Conservation (phyloP, 331 rosid species). For the Acacia pycnantha region DNA sequence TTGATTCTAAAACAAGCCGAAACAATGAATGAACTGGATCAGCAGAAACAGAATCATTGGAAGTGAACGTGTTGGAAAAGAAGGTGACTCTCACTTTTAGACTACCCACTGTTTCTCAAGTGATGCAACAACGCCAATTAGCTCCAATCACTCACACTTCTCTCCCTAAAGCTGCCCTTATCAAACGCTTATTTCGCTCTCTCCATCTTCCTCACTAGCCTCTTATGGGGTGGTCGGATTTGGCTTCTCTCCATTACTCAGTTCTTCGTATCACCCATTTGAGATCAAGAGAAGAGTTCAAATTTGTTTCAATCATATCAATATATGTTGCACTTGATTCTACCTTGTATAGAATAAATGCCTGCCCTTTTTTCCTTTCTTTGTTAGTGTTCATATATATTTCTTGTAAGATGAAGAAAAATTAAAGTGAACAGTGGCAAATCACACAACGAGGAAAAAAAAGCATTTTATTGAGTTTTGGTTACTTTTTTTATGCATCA, state of each 20-base stretch:
- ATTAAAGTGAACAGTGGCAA: not conserved
- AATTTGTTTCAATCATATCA: not conserved
- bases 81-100: conserved; percentile 65
- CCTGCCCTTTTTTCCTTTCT: not conserved
- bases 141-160: conserved; percentile 35
- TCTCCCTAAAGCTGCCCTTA: conserved; percentile 47
- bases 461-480: not conserved
- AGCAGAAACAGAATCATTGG: conserved; percentile 69
- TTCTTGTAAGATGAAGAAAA: too few species aligned
- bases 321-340: not conserved
- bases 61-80: conserved; percentile 68
- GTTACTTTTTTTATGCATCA: not conserved
- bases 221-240: not conserved
- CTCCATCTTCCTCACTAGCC: not conserved
- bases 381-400: not conserved
- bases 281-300: not conserved
- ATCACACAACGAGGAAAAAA: not conserved
- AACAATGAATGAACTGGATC: conserved; percentile 1
- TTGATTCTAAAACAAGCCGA: not conserved
- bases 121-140: conserved; percentile 31
- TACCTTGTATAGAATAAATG: conserved; percentile 27
- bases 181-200: conserved; percentile 53
- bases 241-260: not conserved
- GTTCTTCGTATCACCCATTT: not conserved
- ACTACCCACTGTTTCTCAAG: conserved; percentile 38